Base-by-base conservation (phyloP, 2,329 filamentous ascomycete genomes). In the Gyromitra esculenta region DNA sequence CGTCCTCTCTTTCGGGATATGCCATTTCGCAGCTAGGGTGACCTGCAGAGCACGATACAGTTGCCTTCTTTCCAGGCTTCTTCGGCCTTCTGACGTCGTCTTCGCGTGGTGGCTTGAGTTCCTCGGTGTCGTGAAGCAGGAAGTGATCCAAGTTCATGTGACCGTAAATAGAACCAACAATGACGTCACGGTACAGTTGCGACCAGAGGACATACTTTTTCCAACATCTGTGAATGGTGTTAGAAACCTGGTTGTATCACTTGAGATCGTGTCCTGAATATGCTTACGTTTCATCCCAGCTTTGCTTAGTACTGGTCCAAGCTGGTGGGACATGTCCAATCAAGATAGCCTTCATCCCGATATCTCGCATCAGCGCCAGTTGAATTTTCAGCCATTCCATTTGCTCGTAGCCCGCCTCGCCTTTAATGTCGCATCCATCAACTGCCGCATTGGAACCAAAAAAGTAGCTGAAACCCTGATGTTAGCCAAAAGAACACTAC, bases 81-180 rank as follows among this genome's bases (percentile, higher is more conserved):
- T 75, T 79, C 2, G 80, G 76, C 15, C 82, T 67, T 43, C 81
- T 76, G 21, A 81, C 73, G 7, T 83, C 80, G 1, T 83, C 80
- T 56, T 84, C 79, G 7, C 85, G 76, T 0, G 85, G 84, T 62
- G 93, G 87, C 77, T 92, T 87, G 69, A 97, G 87, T 0, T 97
- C 88, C 52, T 91, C 87, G 73, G 90, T 92, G 82, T 98, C 95
- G 81, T 97, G 93, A 15, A 99, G 85, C 82, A 98, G 88, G 84
- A 99, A 99, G 83, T 99, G 96, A 81, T 99, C 96, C 79, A 97
- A 92, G 82, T 99, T 99, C 96, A 99, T 98, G 83, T 99, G 96
- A 0, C 95, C 96, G 82, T 92, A 99, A 5, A 97, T 82, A 35
- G 89, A 90, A 11, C 89, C 90, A 21, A 94, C 87, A 21, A 99